Evolutionary conservation across 441 rosid genomes (phyloP), one percentile per base, ranked within the genome.

Genomic region (Mallotus repandus): DNA sequence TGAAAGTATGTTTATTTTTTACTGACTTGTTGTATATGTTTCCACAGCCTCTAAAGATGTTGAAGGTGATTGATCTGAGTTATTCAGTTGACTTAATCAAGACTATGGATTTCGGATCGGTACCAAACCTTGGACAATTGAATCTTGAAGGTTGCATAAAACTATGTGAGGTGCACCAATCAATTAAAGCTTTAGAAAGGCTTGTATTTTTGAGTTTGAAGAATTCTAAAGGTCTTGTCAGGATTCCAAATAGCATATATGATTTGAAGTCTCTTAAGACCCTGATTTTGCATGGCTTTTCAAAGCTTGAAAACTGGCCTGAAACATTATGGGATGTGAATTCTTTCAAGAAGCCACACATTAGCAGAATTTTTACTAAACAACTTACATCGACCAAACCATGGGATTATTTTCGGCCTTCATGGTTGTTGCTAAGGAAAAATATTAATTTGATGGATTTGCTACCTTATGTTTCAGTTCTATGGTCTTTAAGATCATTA

Each of bases 401-500:
- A n/a, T 50, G 72, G 71, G 19, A 46, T 63, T 74, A 57, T 70
- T 50, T 73, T 21, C 45, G 16, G 14, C 62, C 71, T 43, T 71
- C 72, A 2, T 58, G 72, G 80, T 57, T 66, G 15, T 55, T 70
- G 46, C 68, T 63, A 7, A 60, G 62, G 46, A 68, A 45, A 61
- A 61, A 62, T 21, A 49, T 46, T 13, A 35, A 70, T 52, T 43
- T 73, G 19, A 21, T 61, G 16, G 46, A 68, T 61, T 63, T 66
- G 16, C 53, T 76, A 57, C 74, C 81, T 70, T 62, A 68, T 63
- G 68, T 81, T n/a, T 74, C 79, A n/a, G 81, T 78, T 41, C 74
- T 84, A 64, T 35, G 58, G 5, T 73, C 80, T 57, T 73, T 88
- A 57, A 84, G 46, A 78, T 32, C 43, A 29, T 66, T 85, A 52